These are phyloP conservation scores for Lenzites betulinus DNA, from an alignment of 768 basidiomycete species.

Conservation along the genomic window DNA sequence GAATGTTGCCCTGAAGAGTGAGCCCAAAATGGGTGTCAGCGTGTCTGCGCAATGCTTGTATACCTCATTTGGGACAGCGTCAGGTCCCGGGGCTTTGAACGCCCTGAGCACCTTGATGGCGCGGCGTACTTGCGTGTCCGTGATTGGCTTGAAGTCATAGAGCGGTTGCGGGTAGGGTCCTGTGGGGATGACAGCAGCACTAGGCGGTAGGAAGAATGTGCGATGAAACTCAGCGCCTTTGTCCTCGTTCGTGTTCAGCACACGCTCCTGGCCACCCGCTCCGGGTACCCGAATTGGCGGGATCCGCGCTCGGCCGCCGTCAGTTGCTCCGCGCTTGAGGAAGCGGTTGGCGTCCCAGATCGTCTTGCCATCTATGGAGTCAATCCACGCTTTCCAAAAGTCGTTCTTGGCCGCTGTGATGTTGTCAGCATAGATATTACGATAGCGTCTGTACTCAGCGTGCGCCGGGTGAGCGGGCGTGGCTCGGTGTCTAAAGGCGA, in stretches of 20 bases:
- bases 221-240: constrained; percentile 24
- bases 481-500: constrained; percentile 8
- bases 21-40: constrained; percentile 29
- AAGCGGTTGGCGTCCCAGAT: constrained; percentile 28
- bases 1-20: constrained; percentile 35
- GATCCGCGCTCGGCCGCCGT: constrained; percentile 22
- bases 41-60: constrained; percentile 31
- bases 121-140: constrained; percentile 27
- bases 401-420: constrained; percentile 25
- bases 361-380: constrained; percentile 7
- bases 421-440: constrained; percentile 16
- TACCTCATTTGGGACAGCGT: constrained; percentile 36
- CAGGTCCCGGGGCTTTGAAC: constrained; percentile 37
- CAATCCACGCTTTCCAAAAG: constrained; percentile 31
- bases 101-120: constrained; percentile 33
- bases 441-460: constrained; percentile 14
- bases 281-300: constrained; percentile 15
- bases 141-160: constrained; percentile 25
- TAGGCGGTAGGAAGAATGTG: constrained; percentile 34
- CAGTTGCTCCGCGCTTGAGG: constrained; percentile 1
- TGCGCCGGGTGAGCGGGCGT: constrained; percentile 16
- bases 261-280: background rate
- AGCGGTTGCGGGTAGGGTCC: constrained; percentile 31
- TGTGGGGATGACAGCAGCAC: background rate
- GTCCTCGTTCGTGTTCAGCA: constrained; percentile 4